A percentile compares a stretch with the other conserved stretches of the same genome.
These are phyloP conservation scores for Corinectria fuckeliana DNA, from an alignment of 2,329 filamentous ascomycete genomes.

Conservation along the genomic window DNA sequence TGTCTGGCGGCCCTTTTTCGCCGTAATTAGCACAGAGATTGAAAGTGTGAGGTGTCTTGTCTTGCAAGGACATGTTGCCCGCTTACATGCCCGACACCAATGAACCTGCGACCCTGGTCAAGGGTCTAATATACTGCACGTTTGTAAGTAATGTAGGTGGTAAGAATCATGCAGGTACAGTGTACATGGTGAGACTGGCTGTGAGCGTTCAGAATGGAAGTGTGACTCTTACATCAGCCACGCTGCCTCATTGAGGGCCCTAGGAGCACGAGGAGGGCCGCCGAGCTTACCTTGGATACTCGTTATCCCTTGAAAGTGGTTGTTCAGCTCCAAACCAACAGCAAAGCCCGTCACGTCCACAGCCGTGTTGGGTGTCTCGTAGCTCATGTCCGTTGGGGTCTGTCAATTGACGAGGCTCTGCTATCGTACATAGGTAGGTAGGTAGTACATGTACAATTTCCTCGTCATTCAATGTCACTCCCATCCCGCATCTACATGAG, in stretches of 20 bases:
- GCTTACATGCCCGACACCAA: conserved; percentile 16
- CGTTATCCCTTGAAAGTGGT: neutral
- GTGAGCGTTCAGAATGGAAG: neutral
- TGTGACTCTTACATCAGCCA: conserved; percentile 38
- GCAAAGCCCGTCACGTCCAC: neutral
- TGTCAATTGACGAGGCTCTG: neutral
- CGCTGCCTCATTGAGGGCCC: conserved; percentile 27
- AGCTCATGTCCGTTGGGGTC: neutral
- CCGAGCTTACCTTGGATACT: conserved; percentile 25
- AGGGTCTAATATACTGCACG: too few species aligned
- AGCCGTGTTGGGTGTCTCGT: neutral
- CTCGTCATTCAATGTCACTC: neutral
- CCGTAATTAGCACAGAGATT: neutral
- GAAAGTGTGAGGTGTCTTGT: neutral
- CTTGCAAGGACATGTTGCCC: conserved; percentile 11
- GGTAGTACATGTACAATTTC: neutral
- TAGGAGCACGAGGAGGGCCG: conserved; percentile 7
- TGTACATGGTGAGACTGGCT: conserved; percentile 7
- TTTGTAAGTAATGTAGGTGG: too few species aligned
- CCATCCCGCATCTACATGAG: neutral
- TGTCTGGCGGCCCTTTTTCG: neutral
- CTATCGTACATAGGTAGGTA: neutral
- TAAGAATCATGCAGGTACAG: neutral
- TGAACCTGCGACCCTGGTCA: conserved; percentile 5
- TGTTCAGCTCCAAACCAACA: conserved; percentile 22